Conservation (phyloP, 805 yeast genomes). For the Kregervanrija delftensis region DNA sequence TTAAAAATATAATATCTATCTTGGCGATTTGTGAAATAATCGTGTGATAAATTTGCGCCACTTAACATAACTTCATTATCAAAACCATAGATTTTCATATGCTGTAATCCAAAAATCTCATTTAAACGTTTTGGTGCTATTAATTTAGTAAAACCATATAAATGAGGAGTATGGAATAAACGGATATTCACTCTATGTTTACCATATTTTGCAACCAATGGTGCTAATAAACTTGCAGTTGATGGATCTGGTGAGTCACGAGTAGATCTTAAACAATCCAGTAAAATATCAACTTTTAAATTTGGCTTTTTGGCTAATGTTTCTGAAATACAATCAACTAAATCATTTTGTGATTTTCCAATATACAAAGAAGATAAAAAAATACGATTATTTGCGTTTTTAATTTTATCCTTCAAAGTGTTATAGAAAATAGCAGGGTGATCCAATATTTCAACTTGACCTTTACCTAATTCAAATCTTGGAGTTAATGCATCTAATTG, state of each 20-base stretch:
- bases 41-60: conserved; percentile 89
- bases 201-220: conserved; percentile 58
- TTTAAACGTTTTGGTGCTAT: conserved; percentile 77
- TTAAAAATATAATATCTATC: conserved; percentile 81
- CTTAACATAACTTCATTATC: conserved; percentile 82
- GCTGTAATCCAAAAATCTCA: conserved; percentile 92
- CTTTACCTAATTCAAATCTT: conserved; percentile 50
- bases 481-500: conserved; percentile 64
- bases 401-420: conserved; percentile 55
- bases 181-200: conserved; percentile 66
- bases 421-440: conserved; percentile 71
- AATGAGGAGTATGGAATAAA: conserved; percentile 85
- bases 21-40: conserved; percentile 91
- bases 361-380: conserved; percentile 82
- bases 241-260: conserved; percentile 80
- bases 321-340: conserved; percentile 51
- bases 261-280: conserved; percentile 89
- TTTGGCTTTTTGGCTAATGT: conserved; percentile 56
- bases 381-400: conserved; percentile 53
- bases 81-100: conserved; percentile 94
- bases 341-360: conserved; percentile 76
- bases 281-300: conserved; percentile 62
- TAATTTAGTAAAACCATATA: conserved; percentile 56
- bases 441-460: conserved; percentile 53
- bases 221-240: conserved; percentile 68